Evolutionary conservation across 331 rosid genomes (phyloP).

Genomic region (Saraca asoca): DNA sequence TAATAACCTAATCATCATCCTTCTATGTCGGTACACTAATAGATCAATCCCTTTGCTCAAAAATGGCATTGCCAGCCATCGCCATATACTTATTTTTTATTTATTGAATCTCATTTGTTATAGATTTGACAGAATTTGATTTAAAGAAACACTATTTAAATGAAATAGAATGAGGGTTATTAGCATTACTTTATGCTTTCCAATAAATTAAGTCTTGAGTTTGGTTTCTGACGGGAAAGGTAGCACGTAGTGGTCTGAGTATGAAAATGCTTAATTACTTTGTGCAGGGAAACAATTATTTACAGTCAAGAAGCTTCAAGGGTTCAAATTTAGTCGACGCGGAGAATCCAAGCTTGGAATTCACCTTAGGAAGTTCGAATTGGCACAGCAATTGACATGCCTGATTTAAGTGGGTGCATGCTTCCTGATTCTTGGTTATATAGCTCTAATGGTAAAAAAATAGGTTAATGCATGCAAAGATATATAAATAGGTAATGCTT

Average conservation of each 20-base stretch:
- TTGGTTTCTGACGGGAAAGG: neutral
- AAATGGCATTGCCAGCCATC: too few relatives aligned
- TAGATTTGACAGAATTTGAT: too few relatives aligned
- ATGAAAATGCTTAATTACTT: constrained; percentile 28
- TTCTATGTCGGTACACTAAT: neutral
- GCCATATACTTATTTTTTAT: too few relatives aligned
- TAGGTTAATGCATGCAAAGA: constrained; percentile 33
- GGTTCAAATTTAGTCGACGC: constrained; percentile 40
- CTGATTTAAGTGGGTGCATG: neutral
- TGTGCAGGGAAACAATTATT: constrained; percentile 54
- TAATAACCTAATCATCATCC: constrained; percentile 45
- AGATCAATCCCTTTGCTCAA: too few relatives aligned
- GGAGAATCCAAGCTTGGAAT: constrained; percentile 61
- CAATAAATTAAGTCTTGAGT: neutral
- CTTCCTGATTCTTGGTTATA: constrained; percentile 27
- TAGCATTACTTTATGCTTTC: too few relatives aligned
- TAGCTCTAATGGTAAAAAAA: constrained; percentile 21
- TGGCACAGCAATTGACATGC: constrained; percentile 42
- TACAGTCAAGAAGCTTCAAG: constrained; percentile 45
- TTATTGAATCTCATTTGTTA: too few relatives aligned
- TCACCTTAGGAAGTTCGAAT: constrained; percentile 67
- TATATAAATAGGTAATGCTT: constrained; percentile 39
- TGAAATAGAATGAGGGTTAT: too few relatives aligned
- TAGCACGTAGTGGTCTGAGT: neutral
- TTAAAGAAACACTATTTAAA: too few relatives aligned